phyloP scores from a whole-genome alignment of 345 rosid genomes.

The Iberis pinnata region DNA sequence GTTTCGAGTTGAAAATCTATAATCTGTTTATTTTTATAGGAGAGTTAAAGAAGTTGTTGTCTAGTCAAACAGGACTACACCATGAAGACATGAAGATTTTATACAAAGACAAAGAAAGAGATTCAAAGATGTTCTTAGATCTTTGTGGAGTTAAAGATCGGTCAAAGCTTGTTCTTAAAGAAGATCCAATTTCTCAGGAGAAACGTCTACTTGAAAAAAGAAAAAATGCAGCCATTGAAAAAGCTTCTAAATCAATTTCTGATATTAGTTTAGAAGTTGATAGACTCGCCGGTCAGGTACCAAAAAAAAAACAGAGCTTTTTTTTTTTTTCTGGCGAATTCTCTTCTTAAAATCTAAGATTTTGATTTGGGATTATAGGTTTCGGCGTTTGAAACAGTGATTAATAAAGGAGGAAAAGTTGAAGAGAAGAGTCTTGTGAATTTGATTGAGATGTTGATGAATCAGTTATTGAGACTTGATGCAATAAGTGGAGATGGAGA shows the following conservation, averaged over 20 bases:
- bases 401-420: slow-evolving; percentile 68
- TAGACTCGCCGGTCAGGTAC: slow-evolving; percentile 80
- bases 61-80: slow-evolving; percentile 73
- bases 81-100: slow-evolving; percentile 89
- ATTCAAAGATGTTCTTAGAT: slow-evolving; percentile 86
- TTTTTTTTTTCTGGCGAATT: not conserved
- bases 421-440: slow-evolving; percentile 64
- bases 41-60: slow-evolving; percentile 83
- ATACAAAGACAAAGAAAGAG: slow-evolving; percentile 93
- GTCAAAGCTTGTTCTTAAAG: slow-evolving; percentile 71
- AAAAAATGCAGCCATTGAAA: slow-evolving; percentile 73
- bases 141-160: slow-evolving; percentile 79
- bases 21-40: too few relatives aligned
- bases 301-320: not conserved
- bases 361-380: slow-evolving; percentile 39
- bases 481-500: slow-evolving; percentile 83
- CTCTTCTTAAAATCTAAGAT: not conserved
- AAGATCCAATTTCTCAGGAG: slow-evolving; percentile 89
- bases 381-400: slow-evolving; percentile 65
- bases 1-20: too few relatives aligned
- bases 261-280: slow-evolving; percentile 88
- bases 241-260: slow-evolving; percentile 72
- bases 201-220: slow-evolving; percentile 71
- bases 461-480: slow-evolving; percentile 78
- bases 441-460: slow-evolving; percentile 79